Percentiles rank a stretch among this genome's conserved stretches.
These are phyloP conservation scores for Platanthera zijinensis DNA, from an alignment of 106 monocot species.

Conservation along the genomic window DNA sequence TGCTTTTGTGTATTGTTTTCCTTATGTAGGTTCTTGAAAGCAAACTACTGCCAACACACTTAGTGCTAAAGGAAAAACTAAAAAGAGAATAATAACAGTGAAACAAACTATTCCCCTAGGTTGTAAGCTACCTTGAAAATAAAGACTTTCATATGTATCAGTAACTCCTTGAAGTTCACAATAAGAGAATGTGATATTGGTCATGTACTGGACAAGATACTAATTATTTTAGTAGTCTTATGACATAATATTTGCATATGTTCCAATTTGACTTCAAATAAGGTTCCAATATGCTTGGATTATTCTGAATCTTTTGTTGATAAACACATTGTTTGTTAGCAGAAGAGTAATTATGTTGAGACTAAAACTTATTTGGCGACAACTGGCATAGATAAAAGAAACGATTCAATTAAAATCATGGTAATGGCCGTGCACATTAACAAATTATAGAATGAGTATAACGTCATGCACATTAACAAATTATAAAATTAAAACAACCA, in stretches of 20 bases:
- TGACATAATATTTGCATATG: not conserved
- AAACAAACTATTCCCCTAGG: no score
- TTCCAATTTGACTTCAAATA: not conserved
- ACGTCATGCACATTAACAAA: no score
- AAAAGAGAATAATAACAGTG: no score
- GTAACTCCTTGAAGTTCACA: not conserved
- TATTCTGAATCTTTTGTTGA: constrained; percentile 19
- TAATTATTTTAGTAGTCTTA: not conserved
- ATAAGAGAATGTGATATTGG: not conserved
- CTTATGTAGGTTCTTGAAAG: no score
- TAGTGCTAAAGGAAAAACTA: no score
- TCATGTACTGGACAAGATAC: not conserved
- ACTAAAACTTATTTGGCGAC: constrained; percentile 2
- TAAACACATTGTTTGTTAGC: constrained; percentile 19
- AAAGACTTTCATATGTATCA: not conserved
- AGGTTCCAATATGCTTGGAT: constrained; percentile 4
- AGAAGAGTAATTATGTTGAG: constrained; percentile 12
- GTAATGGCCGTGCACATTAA: constrained; percentile 15
- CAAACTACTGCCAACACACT: no score
- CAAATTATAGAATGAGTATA: no score
- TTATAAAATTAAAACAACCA: no score
- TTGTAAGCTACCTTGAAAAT: no score
- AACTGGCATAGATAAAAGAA: not conserved
- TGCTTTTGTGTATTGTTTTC: no score
- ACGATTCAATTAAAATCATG: constrained; percentile 10